Evolutionary conservation across 1,284 basidiomycete genomes (phyloP).

Genomic region (Apiotrichum gracile): DNA sequence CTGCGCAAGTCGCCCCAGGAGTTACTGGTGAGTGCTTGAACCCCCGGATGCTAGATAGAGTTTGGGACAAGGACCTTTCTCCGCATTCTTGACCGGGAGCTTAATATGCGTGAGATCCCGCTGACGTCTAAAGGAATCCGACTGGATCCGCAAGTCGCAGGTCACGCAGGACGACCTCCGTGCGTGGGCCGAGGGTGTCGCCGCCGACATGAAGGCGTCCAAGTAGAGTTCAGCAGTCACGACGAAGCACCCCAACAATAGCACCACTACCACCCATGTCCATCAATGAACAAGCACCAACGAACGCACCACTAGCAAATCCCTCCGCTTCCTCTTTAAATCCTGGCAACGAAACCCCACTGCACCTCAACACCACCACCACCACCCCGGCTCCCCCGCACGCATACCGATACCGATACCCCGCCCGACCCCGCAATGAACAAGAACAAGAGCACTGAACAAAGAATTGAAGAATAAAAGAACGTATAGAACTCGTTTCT

Average conservation of each 20-base stretch:
- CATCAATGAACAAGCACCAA: no score
- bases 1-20: slow-evolving; percentile 72
- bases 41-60: neutral
- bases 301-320: no score
- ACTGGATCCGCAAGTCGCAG: slow-evolving; percentile 34
- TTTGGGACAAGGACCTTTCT: neutral
- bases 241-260: neutral
- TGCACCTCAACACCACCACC: no score
- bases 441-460: no score
- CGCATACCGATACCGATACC: no score
- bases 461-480: no score
- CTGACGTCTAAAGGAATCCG: slow-evolving; percentile 23
- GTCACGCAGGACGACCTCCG: slow-evolving; percentile 32
- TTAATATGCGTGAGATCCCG: neutral
- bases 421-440: no score
- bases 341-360: no score
- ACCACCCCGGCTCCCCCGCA: no score
- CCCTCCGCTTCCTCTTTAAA: no score
- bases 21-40: slow-evolving; percentile 59
- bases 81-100: neutral
- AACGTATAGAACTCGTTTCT: no score
- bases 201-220: neutral
- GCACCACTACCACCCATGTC: neutral
- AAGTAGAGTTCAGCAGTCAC: neutral
- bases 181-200: slow-evolving; percentile 27